phyloP scores from a whole-genome alignment of 2,329 filamentous ascomycete species.

The Purpureocillium lavendulum region DNA sequence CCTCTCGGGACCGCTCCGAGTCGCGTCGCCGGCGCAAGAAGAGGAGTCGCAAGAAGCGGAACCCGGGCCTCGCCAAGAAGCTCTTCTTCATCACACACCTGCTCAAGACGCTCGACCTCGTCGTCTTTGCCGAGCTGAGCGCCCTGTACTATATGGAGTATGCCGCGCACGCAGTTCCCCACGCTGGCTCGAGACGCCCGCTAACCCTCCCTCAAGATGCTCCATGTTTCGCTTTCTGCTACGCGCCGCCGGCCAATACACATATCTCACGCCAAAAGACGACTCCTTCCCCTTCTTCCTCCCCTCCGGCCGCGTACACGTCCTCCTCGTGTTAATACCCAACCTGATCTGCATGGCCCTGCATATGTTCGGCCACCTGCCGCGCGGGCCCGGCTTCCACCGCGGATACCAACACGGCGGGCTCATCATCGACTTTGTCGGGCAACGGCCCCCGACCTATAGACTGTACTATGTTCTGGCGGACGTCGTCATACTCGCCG shows the following conservation, averaged over 20 bases:
- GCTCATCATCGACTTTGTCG: conserved; percentile 59
- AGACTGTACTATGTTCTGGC: conserved; percentile 45
- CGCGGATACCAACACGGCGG: conserved; percentile 61
- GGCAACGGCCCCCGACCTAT: conserved; percentile 54
- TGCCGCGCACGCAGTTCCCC: conserved; percentile 12
- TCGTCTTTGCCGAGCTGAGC: conserved; percentile 57
- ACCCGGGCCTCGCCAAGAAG: conserved; percentile 45
- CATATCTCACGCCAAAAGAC: conserved; percentile 56
- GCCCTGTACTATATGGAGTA: conserved; percentile 66
- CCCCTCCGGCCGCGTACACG: conserved; percentile 47
- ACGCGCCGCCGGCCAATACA: conserved; percentile 49
- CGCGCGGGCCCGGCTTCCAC: conserved; percentile 50
- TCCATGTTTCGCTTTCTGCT: conserved; percentile 56
- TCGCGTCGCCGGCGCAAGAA: conserved; percentile 26
- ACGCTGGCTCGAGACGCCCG: background rate
- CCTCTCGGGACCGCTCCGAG: conserved; percentile 13
- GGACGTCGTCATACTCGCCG: conserved; percentile 44
- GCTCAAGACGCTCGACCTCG: conserved; percentile 51
- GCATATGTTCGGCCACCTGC: conserved; percentile 47
- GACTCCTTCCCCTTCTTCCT: conserved; percentile 46
- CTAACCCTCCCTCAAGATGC: conserved; percentile 35
- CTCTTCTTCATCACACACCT: conserved; percentile 52
- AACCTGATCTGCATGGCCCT: conserved; percentile 53
- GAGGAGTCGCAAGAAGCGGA: conserved; percentile 26
- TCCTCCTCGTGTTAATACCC: conserved; percentile 49